Base-by-base conservation (phyloP, 257 asterid species). In the Primulina huaijiensis region DNA sequence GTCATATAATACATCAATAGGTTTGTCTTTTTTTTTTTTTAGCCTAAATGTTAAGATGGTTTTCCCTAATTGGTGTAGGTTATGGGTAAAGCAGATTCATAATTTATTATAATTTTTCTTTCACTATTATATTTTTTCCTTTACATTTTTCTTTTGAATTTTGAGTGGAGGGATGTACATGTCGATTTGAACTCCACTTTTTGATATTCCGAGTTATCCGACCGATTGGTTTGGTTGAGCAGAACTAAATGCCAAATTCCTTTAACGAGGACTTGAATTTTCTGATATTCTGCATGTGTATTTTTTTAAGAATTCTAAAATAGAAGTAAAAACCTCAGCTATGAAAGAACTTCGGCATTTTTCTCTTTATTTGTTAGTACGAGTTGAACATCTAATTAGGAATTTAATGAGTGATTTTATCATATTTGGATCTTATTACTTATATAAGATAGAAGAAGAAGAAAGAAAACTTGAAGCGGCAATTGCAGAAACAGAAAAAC, bases 381-480 rank as follows among this genome's bases (percentile, higher is more conserved):
- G 46, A 72, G 67, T 77, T 69, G 70, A 52, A 19, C 64, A 25
- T 68, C 38, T 64, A 30, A 3, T 30, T 55, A 16, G 67, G 70
- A 57, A 69, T 40, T 20, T 27, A 50, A 69, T 38, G 60, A 63
- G 58, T 74, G 75, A 77, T 70, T 62, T 70, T 67, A 1, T 63
- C 40, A 9, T 74, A 16, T 71, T 65, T 78, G 74, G 35, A 65
- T 78, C 62, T 62, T n/a, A n/a, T n/a, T n/a, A n/a, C n/a, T n/a
- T 72, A 60, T 77, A 61, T 59, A 75, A 93, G 99, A 91, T 94
- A 80, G 97, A 89, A 86, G 99, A 91, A 77, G 99, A 89, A 78
- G 99, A 94, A 76, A 78, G 89, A 35, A 89, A 91, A 80, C 97
- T 94, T 72, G 97, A 91, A 88, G 95, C 99, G 60, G 97, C 95